Percentiles rank a stretch among this genome's conserved stretches.
These are phyloP conservation scores for Myxozyma neotropica DNA, from an alignment of 805 yeast species.

Conservation along the genomic window DNA sequence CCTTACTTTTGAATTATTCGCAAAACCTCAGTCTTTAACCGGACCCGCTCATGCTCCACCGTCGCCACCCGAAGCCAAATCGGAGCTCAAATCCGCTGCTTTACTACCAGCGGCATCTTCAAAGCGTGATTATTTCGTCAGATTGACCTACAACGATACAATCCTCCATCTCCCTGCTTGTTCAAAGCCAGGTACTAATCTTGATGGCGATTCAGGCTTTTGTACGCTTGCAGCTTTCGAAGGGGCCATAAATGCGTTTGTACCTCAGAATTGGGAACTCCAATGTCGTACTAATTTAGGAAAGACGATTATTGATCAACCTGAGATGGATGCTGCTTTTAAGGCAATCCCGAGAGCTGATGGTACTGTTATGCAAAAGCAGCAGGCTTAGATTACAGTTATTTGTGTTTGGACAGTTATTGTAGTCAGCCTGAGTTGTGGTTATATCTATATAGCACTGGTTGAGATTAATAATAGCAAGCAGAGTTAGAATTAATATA, in stretches of 20 bases:
- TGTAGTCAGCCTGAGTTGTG: too few relatives aligned
- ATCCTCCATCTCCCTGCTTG: constrained; percentile 31
- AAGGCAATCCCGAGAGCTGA: background rate
- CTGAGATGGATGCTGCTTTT: constrained; percentile 19
- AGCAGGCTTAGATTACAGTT: constrained; percentile 3
- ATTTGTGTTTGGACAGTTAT: background rate
- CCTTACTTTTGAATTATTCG: constrained; percentile 32
- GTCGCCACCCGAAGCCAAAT: background rate
- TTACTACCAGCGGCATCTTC: background rate
- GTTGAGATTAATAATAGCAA: too few relatives aligned
- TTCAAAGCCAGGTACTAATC: constrained; percentile 15
- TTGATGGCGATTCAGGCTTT: constrained; percentile 17
- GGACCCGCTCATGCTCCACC: background rate
- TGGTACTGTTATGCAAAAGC: constrained; percentile 17
- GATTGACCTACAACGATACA: constrained; percentile 31
- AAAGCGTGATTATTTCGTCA: constrained; percentile 32
- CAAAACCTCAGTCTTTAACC: background rate
- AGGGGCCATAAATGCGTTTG: constrained; percentile 7
- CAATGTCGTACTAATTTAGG: constrained; percentile 27
- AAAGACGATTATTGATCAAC: constrained; percentile 22
- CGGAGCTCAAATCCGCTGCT: background rate
- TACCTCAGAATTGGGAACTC: constrained; percentile 28
- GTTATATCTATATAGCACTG: too few relatives aligned
- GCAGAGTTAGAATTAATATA: too few relatives aligned
- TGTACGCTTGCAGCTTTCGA: constrained; percentile 28